Evolutionary conservation across 768 basidiomycete genomes (phyloP), one percentile per base, ranked within the genome.

Genomic region (Amanita rimosa): DNA sequence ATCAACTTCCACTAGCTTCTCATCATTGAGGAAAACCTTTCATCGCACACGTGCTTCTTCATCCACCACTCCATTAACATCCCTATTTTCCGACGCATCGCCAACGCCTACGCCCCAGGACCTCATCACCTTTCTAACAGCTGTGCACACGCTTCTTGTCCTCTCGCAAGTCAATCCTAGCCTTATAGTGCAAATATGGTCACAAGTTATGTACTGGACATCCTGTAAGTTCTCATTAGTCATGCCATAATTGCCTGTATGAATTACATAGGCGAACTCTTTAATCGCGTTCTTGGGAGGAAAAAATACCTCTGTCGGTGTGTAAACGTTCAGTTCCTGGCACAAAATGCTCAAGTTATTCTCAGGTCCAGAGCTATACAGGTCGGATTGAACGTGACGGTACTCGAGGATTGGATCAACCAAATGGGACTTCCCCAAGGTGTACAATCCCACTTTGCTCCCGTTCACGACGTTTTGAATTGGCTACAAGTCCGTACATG

Each of bases 161-260:
- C 67, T 92, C 34, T 90, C 94, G 41, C 87, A 93, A 50, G 78
- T 97, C 55, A 97, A 97, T 60, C 91, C 96, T 11, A 82, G 77
- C 6, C 70, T 97, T 14, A 82, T 81, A 44, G 81, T 85, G 5
- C 96, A 99, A 62, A 73, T 94, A 44, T 95, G 93, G 82, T 94
- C 92, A 1, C 96, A 99, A 64, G 81, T 96, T n/a, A 84, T 96
- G 71, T 97, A 94, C 62, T 99, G 96, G 96, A 85, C 92, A 47
- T 84, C 92, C 19, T 90, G 92, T 88, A 72, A 72, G 82, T 62
- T n/a, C 56, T 2, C 13, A 11, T 41, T n/a, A 24, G 19, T 26
- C 10, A 22, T 48, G 26, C 16, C 44, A 33, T 38, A 17, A 33
- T 53, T 48, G 47, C 46, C 55, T 43, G 48, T 49, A 39, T 27